These are phyloP conservation scores for Acanthamoeba rhysodes DNA, from an alignment of 208 protist species.

Conservation along the genomic window DNA sequence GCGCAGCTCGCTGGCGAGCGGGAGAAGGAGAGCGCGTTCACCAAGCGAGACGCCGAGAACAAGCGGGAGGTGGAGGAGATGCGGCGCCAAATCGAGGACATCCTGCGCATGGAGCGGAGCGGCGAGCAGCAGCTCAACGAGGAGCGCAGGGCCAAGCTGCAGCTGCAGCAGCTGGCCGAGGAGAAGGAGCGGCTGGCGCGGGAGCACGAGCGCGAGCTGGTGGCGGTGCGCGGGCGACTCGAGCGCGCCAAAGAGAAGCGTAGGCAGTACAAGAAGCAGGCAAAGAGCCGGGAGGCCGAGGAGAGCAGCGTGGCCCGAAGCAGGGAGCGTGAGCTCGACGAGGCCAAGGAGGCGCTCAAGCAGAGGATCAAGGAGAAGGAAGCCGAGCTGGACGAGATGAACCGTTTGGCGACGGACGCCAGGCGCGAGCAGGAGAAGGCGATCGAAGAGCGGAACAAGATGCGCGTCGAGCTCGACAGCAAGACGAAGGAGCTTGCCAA, in stretches of 20 bases:
- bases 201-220: not conserved
- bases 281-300: not conserved
- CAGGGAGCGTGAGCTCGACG: not conserved
- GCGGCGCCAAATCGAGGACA: constrained; percentile 37
- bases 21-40: not conserved
- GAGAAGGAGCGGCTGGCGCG: not conserved
- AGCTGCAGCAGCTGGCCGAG: not conserved
- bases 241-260: constrained; percentile 20
- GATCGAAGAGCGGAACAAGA: constrained; percentile 14
- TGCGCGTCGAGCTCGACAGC: constrained; percentile 12
- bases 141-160: not conserved
- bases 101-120: constrained; percentile 5
- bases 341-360: not conserved
- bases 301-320: not conserved
- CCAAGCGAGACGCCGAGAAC: constrained; percentile 25
- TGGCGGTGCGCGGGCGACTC: not conserved
- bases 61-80: constrained; percentile 46
- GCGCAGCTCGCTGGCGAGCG: not conserved
- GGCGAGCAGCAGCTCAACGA: not conserved
- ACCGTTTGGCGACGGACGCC: constrained; percentile 25
- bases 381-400: constrained; percentile 53
- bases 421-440: constrained; percentile 30
- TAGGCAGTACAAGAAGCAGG: not conserved
- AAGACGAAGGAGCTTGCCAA: constrained; percentile 47
- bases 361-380: constrained; percentile 1